Percentiles rank a stretch among this genome's conserved stretches.
These are phyloP conservation scores for Carex sylvatica DNA, from an alignment of 202 grass and related monocot species.

Conservation along the genomic window DNA sequence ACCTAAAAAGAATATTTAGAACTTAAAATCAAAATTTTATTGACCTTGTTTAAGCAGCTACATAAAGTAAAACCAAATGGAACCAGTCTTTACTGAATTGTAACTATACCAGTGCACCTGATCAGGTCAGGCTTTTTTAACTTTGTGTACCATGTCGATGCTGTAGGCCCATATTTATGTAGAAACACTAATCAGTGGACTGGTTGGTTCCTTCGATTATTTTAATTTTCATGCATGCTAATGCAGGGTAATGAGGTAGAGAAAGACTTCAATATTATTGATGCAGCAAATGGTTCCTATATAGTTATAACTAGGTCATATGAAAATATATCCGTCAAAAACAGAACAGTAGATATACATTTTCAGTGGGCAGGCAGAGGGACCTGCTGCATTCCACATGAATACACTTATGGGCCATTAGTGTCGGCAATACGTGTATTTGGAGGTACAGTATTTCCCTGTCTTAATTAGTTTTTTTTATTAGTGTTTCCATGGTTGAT, in stretches of 20 bases:
- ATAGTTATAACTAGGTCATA: neutral
- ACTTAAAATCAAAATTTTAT: neutral
- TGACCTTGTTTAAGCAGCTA: neutral
- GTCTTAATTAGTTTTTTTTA: neutral
- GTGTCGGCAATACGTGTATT: slow-evolving; percentile 20
- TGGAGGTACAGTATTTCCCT: neutral
- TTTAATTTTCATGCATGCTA: neutral
- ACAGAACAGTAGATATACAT: slow-evolving; percentile 14
- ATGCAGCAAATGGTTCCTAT: slow-evolving; percentile 19
- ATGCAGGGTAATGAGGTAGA: neutral
- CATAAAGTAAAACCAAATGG: neutral
- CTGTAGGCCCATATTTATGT: neutral
- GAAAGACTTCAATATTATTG: slow-evolving; percentile 27
- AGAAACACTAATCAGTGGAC: neutral
- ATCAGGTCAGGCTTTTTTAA: neutral
- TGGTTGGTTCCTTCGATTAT: neutral
- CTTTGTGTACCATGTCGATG: neutral
- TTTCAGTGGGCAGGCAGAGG: slow-evolving; percentile 22
- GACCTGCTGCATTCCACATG: slow-evolving; percentile 28
- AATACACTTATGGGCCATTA: slow-evolving; percentile 26
- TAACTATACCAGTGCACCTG: neutral
- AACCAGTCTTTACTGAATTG: neutral
- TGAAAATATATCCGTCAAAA: neutral
- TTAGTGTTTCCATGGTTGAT: neutral
- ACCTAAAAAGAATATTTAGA: neutral